Conservation (phyloP, 2,329 filamentous ascomycete genomes). For the Trichoderma sp. region DNA sequence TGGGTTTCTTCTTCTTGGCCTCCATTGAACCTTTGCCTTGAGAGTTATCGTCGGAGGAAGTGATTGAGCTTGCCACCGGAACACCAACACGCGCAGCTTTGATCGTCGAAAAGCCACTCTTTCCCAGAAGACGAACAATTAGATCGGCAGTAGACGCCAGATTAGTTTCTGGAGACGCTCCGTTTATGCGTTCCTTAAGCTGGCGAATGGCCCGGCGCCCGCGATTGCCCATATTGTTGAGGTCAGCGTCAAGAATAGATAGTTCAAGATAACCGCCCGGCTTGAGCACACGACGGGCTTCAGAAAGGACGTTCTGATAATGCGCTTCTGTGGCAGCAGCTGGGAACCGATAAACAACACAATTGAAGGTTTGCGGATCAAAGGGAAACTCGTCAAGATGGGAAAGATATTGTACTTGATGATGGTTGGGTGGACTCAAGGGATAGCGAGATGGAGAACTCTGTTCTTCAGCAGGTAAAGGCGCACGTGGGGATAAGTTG, state of each 20-base stretch:
- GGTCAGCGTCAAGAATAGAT: constrained; percentile 74
- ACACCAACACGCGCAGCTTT: constrained; percentile 78
- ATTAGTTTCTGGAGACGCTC: constrained; percentile 59
- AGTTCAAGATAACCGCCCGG: constrained; percentile 80
- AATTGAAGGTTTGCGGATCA: constrained; percentile 71
- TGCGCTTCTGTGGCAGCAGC: constrained; percentile 66
- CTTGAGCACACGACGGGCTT: constrained; percentile 75
- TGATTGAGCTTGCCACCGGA: constrained; percentile 62
- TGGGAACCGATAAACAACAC: constrained; percentile 77
- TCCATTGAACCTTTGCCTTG: constrained; percentile 27
- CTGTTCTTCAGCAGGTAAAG: constrained; percentile 49
- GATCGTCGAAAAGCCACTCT: constrained; percentile 69
- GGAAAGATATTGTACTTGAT: constrained; percentile 69
- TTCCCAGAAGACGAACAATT: constrained; percentile 67
- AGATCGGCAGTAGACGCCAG: constrained; percentile 62
- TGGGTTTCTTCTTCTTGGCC: constrained; percentile 41
- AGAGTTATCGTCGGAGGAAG: constrained; percentile 32
- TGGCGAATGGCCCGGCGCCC: constrained; percentile 68
- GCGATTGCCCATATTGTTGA: constrained; percentile 78
- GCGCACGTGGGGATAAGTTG: constrained; percentile 66
- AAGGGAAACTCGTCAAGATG: constrained; percentile 72
- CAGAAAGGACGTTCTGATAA: constrained; percentile 70
- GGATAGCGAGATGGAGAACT: constrained; percentile 51
- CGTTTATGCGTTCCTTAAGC: constrained; percentile 70
- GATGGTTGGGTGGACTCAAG: constrained; percentile 67